Evolutionary conservation across 352 stramenopile genomes (phyloP), one percentile per base, ranked within the genome.

Genomic region (Globisporangium ultimum): DNA sequence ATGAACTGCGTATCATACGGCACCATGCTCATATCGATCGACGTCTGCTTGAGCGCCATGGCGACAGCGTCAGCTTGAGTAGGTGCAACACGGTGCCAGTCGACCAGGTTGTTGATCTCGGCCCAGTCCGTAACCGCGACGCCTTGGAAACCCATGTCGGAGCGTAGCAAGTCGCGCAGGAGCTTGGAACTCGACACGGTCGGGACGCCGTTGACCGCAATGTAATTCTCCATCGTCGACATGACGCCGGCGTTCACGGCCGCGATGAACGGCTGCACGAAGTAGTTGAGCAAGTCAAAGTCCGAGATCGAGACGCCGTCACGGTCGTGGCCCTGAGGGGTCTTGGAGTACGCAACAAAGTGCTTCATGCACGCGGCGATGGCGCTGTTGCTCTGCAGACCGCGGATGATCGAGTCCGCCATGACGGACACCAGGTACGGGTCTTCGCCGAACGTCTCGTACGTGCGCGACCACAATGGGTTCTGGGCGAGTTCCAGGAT

Each of bases 391-490:
- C 66, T 73, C 63, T 98, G 91, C 34, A 98, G 76, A 5, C 93
- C 93, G 8, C 77, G 66, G 24, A 97, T 66, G 48, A 95, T 81
- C 3, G 76, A 76, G 38, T 78, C 67, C 1, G 77, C 89, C 80
- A 98, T 93, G 42, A 84, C 64, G 0, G 86, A 81, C 1, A 88
- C 88, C 8, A 97, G 28, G 34, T 89, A 61, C 8, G 89, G 88
- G 56, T 98, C 91, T 81, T 98, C 90, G 5, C 95, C 91, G 72
- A 98, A 98, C 12, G 92, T 98, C 68, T 98, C 95, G 58, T 87
- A 98, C 5, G 94, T 91, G 15, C 93, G 72, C 7, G 40, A 17
- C 40, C 40, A 45, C 40, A 45, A 8, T 8, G 40, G 40, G 40
- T 45, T 45, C 40, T 45, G 40, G 0, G 40, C 40, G 17, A 45